Evolutionary conservation across 2,329 filamentous ascomycete species (phyloP), one percentile per base, ranked within the genome.

Genomic region (Phialophora verrucosa): DNA sequence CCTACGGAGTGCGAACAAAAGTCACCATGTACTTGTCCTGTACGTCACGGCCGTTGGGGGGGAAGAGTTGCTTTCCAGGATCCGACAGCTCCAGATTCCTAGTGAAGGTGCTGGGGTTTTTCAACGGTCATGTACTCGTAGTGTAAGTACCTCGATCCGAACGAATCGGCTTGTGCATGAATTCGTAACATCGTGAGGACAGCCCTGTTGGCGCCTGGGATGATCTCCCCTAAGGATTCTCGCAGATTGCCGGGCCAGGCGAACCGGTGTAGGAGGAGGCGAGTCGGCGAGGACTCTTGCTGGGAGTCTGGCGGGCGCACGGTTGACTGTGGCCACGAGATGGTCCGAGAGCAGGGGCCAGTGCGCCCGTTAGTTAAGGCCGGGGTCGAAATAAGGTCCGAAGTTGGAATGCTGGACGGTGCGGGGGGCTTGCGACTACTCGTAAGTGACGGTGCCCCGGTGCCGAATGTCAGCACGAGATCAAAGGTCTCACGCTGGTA

Each of bases 401-500:
- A 53, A 29, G 20, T 8, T 44, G 38, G 38, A 12, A 27, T 12
- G 23, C 20, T 25, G 20, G 49, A 17, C 27, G 23, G 11, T 53
- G 14, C 51, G 47, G 44, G 44, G 49, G 51, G 59, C 44, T 27
- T 10, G 44, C 42, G 14, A 32, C 31, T 20, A n/a, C n/a, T n/a
- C n/a, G n/a, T n/a, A 32, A 23, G 42, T 27, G n/a, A 49, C 27
- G 42, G 10, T 29, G 57, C n/a, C 17, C 42, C 27, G 42, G 8
- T 29, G 57, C 29, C 27, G 57, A 20, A 50, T 14, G 25, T 49
- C 42, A 20, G 35, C 59, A 25, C 31, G 47, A 53, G 59, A 61
- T 61, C 47, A 54, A 61, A 49, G 59, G 49, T 61, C 47, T 53
- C 58, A 60, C 44, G 51, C 58, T 60, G 58, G 38, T 25, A 60